These are phyloP conservation scores for Aspergillus funiculosus DNA, from an alignment of 495 filamentous ascomycete species.

Conservation along the genomic window DNA sequence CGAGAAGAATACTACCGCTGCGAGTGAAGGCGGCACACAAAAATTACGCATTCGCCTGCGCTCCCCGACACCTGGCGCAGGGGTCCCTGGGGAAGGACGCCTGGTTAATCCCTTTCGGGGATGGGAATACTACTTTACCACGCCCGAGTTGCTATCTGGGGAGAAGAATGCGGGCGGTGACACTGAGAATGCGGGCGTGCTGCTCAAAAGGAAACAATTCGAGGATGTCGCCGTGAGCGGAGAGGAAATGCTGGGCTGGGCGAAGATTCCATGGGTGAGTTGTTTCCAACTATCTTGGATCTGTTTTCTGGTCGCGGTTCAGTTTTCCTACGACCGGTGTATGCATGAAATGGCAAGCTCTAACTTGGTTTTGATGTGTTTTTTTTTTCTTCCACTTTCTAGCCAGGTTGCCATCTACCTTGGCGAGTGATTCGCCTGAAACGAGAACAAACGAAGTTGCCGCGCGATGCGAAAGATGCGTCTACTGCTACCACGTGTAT, in stretches of 20 bases:
- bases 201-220: constrained; percentile 27
- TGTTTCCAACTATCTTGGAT: not conserved
- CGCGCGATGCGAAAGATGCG: constrained; percentile 20
- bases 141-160: constrained; percentile 25
- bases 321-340: no score
- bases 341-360: no score
- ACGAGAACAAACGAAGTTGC: constrained; percentile 34
- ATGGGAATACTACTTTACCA: constrained; percentile 43
- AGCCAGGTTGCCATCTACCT: constrained; percentile 41
- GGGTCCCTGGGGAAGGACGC: constrained; percentile 27
- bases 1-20: not conserved
- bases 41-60: constrained; percentile 40
- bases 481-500: constrained; percentile 25
- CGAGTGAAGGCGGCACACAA: constrained; percentile 21
- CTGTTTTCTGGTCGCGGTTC: no score
- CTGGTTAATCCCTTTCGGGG: constrained; percentile 42
- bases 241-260: constrained; percentile 32
- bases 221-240: constrained; percentile 41
- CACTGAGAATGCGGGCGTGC: constrained; percentile 13
- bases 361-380: constrained; percentile 1
- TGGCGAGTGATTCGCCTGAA: constrained; percentile 42
- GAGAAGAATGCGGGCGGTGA: not conserved
- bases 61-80: constrained; percentile 34
- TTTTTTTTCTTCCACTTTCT: not conserved
- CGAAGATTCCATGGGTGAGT: constrained; percentile 38